phyloP scores from a whole-genome alignment of 1,284 basidiomycete genomes.

The Ceratobasidium sp. region DNA sequence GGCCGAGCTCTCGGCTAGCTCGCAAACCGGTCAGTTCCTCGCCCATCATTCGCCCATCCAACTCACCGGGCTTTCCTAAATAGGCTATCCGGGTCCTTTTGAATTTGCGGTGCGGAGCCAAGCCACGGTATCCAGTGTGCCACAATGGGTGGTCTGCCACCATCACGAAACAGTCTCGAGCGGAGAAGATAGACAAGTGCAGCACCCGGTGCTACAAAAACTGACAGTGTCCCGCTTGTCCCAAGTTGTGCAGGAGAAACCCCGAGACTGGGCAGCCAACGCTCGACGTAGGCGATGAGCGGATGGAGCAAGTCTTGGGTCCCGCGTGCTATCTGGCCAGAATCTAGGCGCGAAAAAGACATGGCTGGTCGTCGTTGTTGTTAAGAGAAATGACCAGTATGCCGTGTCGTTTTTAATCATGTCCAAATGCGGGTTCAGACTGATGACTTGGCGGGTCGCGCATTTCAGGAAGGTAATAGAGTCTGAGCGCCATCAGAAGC shows the following conservation, averaged over 20 bases:
- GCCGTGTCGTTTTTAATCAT: not conserved
- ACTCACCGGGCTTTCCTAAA: conserved; percentile 36
- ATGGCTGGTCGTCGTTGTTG: not conserved
- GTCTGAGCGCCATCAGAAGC: not conserved
- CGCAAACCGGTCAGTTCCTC: not conserved
- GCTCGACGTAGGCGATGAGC: not conserved
- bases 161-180: not conserved
- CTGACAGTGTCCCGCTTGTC: not conserved
- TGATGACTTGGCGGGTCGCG: not conserved
- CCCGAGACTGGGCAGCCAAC: not conserved
- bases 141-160: conserved; percentile 35
- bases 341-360: not conserved
- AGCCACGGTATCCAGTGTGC: conserved; percentile 42
- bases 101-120: conserved; percentile 40
- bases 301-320: conserved; percentile 3
- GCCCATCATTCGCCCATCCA: not conserved
- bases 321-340: not conserved
- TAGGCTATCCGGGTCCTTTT: conserved; percentile 41
- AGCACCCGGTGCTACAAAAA: conserved; percentile 23
- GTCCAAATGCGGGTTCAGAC: not conserved
- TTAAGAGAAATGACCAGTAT: not conserved
- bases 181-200: not conserved
- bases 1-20: conserved; percentile 34
- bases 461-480: not conserved
- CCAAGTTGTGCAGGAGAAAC: not conserved